Base-by-base conservation (phyloP, 78 protist species). In the Guillardia theta region DNA sequence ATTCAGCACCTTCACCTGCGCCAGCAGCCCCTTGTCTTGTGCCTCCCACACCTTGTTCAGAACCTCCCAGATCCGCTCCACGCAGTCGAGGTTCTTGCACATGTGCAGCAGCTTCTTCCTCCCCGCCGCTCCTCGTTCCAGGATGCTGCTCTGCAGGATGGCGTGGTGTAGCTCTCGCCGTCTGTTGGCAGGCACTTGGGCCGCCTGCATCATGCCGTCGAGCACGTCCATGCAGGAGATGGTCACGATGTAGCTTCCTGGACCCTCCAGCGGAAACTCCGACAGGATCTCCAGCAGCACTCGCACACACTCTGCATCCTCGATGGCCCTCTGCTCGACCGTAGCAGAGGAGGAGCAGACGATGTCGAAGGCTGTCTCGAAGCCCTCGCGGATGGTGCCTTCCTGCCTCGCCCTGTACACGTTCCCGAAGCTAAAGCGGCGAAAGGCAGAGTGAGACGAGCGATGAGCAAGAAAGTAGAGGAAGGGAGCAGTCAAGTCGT, bases 301-400 rank as follows among this genome's bases (percentile, higher is more conserved):
- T 3, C 90, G 90, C 18, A 78, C 12, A 1, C 39, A 24, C 90
- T 78, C 90, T 8, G 90, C 90, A 37, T 78, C 90, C 4, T 78
- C 90, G 90, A 78, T 18, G 1, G 53, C 37, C 24, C 90, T 19
- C 48, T 78, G 90, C 33, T 78, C 90, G 24, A 8, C 43, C 48
- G 90, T 8, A 24, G 27, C 41, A 1, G 47, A 10, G 10, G 87
- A 70, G 50, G 10, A n/a, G 48, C 50, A n/a, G 30, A n/a, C 90
- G 1, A 78, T 78, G 90, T 78, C 90, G 33, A 78, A 78, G 15
- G 90, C 18, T 6, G 90, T 48, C 90, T 78, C 90, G 10, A n/a
- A 3, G 6, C 53, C 90, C 48, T 78, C 90, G 37, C 24, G 0
- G 8, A 50, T 41, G 4, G 45, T 41, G 19, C 22, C 45, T 19